Percentiles rank a stretch among this genome's conserved stretches.
Conservation (phyloP, 1,139 yeast genomes). For the Yamadazyma buinensis region DNA sequence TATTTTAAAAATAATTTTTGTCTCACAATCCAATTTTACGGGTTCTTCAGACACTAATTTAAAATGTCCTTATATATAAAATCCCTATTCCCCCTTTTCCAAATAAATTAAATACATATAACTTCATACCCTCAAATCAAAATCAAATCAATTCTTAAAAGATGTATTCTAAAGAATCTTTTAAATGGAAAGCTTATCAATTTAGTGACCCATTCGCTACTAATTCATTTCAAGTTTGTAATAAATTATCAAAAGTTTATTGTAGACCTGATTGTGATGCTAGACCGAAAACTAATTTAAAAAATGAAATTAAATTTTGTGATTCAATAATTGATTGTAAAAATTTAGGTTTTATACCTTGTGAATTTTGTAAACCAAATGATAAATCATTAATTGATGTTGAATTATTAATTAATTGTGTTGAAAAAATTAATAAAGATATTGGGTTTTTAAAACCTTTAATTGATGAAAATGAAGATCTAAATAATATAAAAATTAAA, state of each 20-base stretch:
- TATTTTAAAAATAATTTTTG: too few species aligned
- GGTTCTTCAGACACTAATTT: too few species aligned
- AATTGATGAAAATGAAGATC: slow-evolving; percentile 44
- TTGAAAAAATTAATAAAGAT: slow-evolving; percentile 51
- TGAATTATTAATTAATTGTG: slow-evolving; percentile 52
- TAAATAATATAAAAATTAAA: slow-evolving; percentile 34
- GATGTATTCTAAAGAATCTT: slow-evolving; percentile 43
- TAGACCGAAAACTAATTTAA: slow-evolving; percentile 39
- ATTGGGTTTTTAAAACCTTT: slow-evolving; percentile 58
- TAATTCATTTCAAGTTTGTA: slow-evolving; percentile 51
- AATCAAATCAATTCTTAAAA: too few species aligned
- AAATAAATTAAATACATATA: too few species aligned
- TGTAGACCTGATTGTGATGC: slow-evolving; percentile 72
- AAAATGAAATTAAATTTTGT: slow-evolving; percentile 45
- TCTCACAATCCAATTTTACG: too few species aligned
- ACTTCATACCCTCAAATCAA: too few species aligned
- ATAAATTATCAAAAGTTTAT: slow-evolving; percentile 35
- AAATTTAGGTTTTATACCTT: slow-evolving; percentile 44
- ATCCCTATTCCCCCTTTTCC: too few species aligned
- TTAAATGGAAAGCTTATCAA: slow-evolving; percentile 65
- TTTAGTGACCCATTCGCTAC: slow-evolving; percentile 67
- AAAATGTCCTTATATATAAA: too few species aligned
- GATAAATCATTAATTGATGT: slow-evolving; percentile 44
- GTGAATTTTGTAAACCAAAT: slow-evolving; percentile 50
- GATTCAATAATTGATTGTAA: slow-evolving; percentile 41